Evolutionary conservation across 1,139 yeast species (phyloP), one percentile per base, ranked within the genome.

Genomic region (Yamadazyma jaroonii): DNA sequence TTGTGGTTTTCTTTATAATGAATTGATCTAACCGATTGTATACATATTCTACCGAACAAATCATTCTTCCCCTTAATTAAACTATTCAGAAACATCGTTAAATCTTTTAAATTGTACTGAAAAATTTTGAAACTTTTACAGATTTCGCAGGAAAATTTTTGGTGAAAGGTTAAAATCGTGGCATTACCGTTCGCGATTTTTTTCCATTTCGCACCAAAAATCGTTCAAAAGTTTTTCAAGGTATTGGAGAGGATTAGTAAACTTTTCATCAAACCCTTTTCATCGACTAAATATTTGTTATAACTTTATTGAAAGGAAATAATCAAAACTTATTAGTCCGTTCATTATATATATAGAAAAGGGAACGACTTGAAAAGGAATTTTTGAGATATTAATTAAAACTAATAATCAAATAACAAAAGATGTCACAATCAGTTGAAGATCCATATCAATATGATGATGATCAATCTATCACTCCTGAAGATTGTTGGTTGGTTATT

Each of bases 401-500:
- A 25, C 11, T 17, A 17, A 17, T 17, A 17, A 17, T 4, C 20
- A 17, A 17, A 17, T n/a, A n/a, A 30, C 4, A 13, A 20, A 29
- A 21, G 24, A 46, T 46, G 52, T 47, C 51, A 21, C 40, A 38
- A 29, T 52, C 45, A 26, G 46, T 23, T 10, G 67, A 62, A 44
- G 89, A 83, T 59, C 83, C 83, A 37, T 83, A 84, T 61, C 79
- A 74, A 50, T 81, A 79, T 57, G 87, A 81, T 50, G 77, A 68
- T 40, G 78, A 74, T 47, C 72, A 74, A 48, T 85, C 83, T 57
- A 87, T 92, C 69, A 89, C 97, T 20, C 88, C 97, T 25, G 97
- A 94, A 68, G 98, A 94, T 71, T 90, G 97, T 67, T 94, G 99
- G 99, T 84, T 96, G 28, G 97, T 94, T 47, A 92, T 94, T 50